Evolutionary conservation across 202 grass and related monocot genomes (phyloP).

Genomic region (Dendrocalamus latiflorus): DNA sequence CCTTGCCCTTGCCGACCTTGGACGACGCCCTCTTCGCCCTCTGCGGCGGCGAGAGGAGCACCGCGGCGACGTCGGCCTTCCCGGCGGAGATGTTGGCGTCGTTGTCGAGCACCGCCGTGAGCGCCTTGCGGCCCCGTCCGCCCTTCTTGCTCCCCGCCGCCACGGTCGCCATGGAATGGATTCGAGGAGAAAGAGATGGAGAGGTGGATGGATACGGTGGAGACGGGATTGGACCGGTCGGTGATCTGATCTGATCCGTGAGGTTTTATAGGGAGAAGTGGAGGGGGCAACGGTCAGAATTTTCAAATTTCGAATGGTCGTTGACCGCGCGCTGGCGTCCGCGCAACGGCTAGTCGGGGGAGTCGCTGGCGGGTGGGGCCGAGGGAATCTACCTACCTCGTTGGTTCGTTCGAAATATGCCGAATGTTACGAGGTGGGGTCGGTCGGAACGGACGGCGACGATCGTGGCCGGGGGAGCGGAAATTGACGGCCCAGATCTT

Average conservation of each 20-base stretch:
- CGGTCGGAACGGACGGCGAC: neutral
- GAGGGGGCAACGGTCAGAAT: constrained; percentile 29
- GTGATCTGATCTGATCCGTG: neutral
- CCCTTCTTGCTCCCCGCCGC: constrained; percentile 37
- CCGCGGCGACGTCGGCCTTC: neutral
- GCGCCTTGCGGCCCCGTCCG: constrained; percentile 51
- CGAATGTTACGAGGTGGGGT: neutral
- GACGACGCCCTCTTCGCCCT: constrained; percentile 34
- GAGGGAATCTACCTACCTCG: neutral
- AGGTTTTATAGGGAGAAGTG: constrained; percentile 5
- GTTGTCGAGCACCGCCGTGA: constrained; percentile 53
- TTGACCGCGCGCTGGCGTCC: neutral
- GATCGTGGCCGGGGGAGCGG: neutral
- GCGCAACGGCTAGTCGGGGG: neutral
- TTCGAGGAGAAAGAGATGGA: neutral
- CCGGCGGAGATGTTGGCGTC: constrained; percentile 74
- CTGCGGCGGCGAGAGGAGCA: constrained; percentile 5
- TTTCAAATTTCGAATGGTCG: constrained; percentile 53
- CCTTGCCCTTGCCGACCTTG: constrained; percentile 33
- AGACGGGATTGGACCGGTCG: neutral
- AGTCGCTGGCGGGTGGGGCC: neutral
- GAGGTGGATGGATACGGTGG: neutral
- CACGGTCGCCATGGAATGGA: constrained; percentile 34
- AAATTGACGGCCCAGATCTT: neutral
- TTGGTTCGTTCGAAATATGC: neutral